Evolutionary conservation across 1,284 basidiomycete species (phyloP), one percentile per base, ranked within the genome.

Genomic region (Trametes versicolor): DNA sequence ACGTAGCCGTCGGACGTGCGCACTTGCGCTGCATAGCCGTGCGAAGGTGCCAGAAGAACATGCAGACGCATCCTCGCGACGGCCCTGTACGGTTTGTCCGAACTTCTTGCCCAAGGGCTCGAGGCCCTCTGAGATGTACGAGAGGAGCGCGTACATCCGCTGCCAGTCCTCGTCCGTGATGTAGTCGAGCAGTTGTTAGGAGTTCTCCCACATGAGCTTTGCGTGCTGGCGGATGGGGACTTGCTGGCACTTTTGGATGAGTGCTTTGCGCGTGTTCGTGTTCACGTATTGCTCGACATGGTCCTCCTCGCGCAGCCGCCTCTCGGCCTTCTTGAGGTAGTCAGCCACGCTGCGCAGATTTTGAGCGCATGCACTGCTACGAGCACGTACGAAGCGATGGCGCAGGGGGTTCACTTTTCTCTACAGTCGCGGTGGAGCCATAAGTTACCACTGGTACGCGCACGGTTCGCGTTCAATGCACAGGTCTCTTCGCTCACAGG

Each of bases 241-340:
- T 66, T 91, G 88, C 78, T 99, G 97, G 82, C 97, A 98, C 79
- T 92, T 94, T 74, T 84, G 87, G 75, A 99, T 90, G 63, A 99
- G 88, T 74, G 90, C 86, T 78, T 94, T 94, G 72, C 93, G 88
- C 9, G 96, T 97, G 74, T 89, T 89, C 43, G 89, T 91, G 79
- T 99, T 94, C 67, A 99, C 84, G 79, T 98, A 99, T 60, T 96
- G 86, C 77, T 98, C 96, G 43, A 99, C 95, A 43, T 97, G 89
- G 71, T 97, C 94, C 76, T 97, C 98, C 79, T 99, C 97, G 65
- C 90, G 87, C 64, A 99, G 81, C 34, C 98, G 88, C 72, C 92
- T 90, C 75, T 99, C 97, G 2, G 96, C 98, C 81, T 96, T 97
- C 84, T 93, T 96, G 79, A 99, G 87, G 79, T 99, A 99, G 78